phyloP scores from a whole-genome alignment of 2,329 filamentous ascomycete genomes.

The Cordyceps militaris region DNA sequence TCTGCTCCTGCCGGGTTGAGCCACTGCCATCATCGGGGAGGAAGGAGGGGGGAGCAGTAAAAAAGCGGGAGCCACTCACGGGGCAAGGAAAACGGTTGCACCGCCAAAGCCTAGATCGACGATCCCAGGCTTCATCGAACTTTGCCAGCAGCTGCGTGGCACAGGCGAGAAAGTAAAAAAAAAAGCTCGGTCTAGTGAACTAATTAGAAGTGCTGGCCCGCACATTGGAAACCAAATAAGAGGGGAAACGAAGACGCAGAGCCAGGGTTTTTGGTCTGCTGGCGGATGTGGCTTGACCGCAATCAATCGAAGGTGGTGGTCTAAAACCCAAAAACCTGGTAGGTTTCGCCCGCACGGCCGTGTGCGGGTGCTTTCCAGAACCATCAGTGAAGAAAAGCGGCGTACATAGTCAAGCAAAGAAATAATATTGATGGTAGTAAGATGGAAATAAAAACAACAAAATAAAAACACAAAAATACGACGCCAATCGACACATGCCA shows the following conservation, averaged over 20 bases:
- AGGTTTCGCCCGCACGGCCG: neutral
- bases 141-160: neutral
- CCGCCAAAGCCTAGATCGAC: neutral
- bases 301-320: neutral
- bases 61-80: neutral
- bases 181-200: neutral
- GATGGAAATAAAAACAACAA: too few relatives aligned
- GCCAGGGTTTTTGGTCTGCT: neutral
- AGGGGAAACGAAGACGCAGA: neutral
- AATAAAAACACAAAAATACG: too few relatives aligned
- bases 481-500: too few relatives aligned
- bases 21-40: neutral
- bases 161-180: neutral
- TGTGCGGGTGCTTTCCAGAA: too few relatives aligned
- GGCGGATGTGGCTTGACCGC: neutral
- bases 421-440: too few relatives aligned
- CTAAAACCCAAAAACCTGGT: neutral
- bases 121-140: neutral
- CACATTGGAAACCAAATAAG: neutral
- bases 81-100: neutral
- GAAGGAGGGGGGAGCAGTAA: neutral
- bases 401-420: too few relatives aligned
- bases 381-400: too few relatives aligned
- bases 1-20: conserved; percentile 1
- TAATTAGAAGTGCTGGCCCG: too few relatives aligned